Base-by-base conservation (phyloP, 345 rosid genomes). In the Hevea brasiliensis region DNA sequence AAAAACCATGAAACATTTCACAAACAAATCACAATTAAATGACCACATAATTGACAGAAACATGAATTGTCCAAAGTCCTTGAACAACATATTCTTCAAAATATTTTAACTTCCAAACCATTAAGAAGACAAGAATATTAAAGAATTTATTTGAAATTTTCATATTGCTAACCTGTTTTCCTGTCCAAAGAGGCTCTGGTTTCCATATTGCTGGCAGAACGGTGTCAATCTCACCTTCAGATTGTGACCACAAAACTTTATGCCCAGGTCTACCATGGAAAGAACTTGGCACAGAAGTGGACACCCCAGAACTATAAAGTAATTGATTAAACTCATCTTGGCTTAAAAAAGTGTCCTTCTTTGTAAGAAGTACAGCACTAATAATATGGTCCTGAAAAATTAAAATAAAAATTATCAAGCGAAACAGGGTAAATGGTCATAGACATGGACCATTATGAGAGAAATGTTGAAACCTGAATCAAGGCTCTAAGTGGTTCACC, bases 161-260 rank as follows among this genome's bases (percentile, higher is more conserved):
- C 55, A 29, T 40, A 35, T 58, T n/a, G 35, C 72, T 74, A 67
- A 95, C 99, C 99, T 95, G 99, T 80, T 95, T 95, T 78, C 99
- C 99, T 0, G 98, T 90, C 99, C 99, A 95, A 44, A 89, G 91
- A 74, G 93, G 90, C 74, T 81, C 81, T 41, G 99, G 99, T 81
- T 95, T 92, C 89, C 83, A 81, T 69, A 95, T 83, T 77, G 96
- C 86, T 72, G 99, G 98, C 32, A 48, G 74, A 53, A 83, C 80
- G 57, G 74, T 68, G 64, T 72, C 74, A 65, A 91, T 62, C 48
- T 84, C 86, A 74, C 81, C 90, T 73, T 84, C 89, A 72, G 80
- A 83, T 77, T 77, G 67, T 73, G 82, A 82, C 67, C 88, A 70
- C 2, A 70, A 44, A 44, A 95, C 91, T 83, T 89, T 95, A 83